phyloP scores from a whole-genome alignment of 2,329 filamentous ascomycete species.

The Sporothrix schenckii region DNA sequence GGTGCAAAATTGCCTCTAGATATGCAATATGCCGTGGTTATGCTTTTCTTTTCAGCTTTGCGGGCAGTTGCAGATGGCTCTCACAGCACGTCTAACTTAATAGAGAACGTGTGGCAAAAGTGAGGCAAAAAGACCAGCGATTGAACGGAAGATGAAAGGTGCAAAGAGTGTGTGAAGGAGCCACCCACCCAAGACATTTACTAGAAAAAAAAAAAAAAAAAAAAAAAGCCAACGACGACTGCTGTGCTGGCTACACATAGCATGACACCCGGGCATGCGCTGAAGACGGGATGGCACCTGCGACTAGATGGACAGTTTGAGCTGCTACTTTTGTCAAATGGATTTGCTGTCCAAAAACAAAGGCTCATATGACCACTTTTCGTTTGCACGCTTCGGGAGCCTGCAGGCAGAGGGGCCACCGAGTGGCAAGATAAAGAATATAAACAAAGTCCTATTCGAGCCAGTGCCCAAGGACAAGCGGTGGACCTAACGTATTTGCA shows the following conservation, averaged over 20 bases:
- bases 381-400: conserved; percentile 2
- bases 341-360: neutral
- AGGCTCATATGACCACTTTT: conserved; percentile 14
- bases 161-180: neutral
- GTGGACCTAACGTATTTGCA: neutral
- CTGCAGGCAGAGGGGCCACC: neutral
- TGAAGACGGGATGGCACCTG: too few species aligned
- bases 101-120: neutral
- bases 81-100: neutral
- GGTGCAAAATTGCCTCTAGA: neutral
- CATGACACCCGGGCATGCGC: too few species aligned
- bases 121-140: neutral
- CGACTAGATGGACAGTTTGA: neutral
- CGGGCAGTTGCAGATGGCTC: neutral
- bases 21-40: conserved; percentile 6
- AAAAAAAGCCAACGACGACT: too few species aligned
- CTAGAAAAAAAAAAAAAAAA: too few species aligned
- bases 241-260: too few species aligned
- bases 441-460: too few species aligned
- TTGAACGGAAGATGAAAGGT: neutral
- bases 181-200: too few species aligned
- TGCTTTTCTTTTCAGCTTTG: neutral
- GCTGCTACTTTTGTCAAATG: neutral
- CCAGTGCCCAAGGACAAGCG: neutral
- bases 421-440: neutral